Percentiles rank a stretch among this genome's conserved stretches.
phyloP scores from a whole-genome alignment of 1,284 basidiomycete genomes.

The Trametes hirsuta region DNA sequence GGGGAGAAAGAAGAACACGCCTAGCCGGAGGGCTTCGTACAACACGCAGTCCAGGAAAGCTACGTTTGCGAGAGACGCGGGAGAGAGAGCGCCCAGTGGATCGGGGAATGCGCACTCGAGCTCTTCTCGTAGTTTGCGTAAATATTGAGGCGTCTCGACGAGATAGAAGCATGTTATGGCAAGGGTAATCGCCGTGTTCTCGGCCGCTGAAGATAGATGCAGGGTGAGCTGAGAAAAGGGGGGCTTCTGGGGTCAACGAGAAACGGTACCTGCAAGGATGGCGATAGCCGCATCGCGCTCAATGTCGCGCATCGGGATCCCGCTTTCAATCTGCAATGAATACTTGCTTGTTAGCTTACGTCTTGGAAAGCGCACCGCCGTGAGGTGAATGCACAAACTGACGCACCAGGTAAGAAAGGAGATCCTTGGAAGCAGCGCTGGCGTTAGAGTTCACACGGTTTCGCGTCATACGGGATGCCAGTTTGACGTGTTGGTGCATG shows the following conservation, averaged over 20 bases:
- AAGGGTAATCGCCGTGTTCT: slow-evolving; percentile 24
- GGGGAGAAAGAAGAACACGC: slow-evolving; percentile 28
- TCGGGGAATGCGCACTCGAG: slow-evolving; percentile 27
- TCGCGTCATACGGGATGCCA: slow-evolving; percentile 11
- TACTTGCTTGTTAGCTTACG: not conserved
- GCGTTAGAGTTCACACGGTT: slow-evolving; percentile 1
- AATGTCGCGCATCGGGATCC: slow-evolving; percentile 8
- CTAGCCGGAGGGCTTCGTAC: slow-evolving; percentile 29
- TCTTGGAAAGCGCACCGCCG: not conserved
- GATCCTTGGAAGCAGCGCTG: not conserved
- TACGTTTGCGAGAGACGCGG: slow-evolving; percentile 18
- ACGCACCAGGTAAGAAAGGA: not conserved
- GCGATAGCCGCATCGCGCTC: slow-evolving; percentile 25
- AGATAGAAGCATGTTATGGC: slow-evolving; percentile 28
- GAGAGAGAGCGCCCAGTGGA: slow-evolving; percentile 6
- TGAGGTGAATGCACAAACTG: not conserved
- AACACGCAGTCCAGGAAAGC: slow-evolving; percentile 32
- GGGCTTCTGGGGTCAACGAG: not conserved
- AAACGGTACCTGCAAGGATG: slow-evolving; percentile 24
- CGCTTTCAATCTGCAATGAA: not conserved
- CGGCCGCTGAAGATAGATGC: slow-evolving; percentile 10
- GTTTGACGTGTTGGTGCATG: slow-evolving; percentile 12
- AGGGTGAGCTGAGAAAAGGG: not conserved
- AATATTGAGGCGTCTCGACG: slow-evolving; percentile 15
- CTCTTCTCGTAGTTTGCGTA: slow-evolving; percentile 26